Evolutionary conservation across 2,329 filamentous ascomycete species (phyloP).

Genomic region (Aspergillus novoparasiticus): DNA sequence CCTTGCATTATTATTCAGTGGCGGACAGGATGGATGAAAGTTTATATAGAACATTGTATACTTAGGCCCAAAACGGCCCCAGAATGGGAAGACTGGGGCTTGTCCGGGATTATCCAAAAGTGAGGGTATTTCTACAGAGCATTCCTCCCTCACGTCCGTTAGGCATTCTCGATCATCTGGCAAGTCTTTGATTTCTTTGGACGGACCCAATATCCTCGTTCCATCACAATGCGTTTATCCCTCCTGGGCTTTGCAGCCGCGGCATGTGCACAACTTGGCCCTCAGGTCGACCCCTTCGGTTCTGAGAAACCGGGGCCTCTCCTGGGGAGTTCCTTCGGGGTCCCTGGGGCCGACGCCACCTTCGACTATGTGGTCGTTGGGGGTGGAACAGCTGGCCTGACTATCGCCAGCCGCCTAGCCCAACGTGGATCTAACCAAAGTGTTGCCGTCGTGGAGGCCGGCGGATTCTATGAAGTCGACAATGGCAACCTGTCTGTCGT

Average conservation of each 20-base stretch:
- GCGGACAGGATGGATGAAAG: not conserved
- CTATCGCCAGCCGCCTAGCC: conserved; percentile 27
- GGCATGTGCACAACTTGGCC: conserved; percentile 6
- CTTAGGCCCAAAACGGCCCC: not conserved
- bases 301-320: conserved; percentile 19
- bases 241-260: not conserved
- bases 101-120: not conserved
- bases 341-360: conserved; percentile 22
- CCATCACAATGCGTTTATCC: conserved; percentile 7
- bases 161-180: not conserved
- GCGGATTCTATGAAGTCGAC: conserved; percentile 37
- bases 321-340: conserved; percentile 23
- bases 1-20: not conserved
- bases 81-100: not conserved
- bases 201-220: not conserved
- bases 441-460: conserved; percentile 37
- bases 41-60: not conserved
- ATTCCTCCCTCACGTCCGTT: not conserved
- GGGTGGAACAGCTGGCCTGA: conserved; percentile 30
- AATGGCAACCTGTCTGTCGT: conserved; percentile 33
- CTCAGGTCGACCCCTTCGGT: conserved; percentile 22
- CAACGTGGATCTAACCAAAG: conserved; percentile 18
- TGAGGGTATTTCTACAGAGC: not conserved
- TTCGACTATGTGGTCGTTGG: conserved; percentile 30
- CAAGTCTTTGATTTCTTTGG: not conserved